Percentiles rank a stretch among this genome's conserved stretches.
phyloP scores from a whole-genome alignment of 2,329 filamentous ascomycete species.

The Fusarium tanahbumbuense region DNA sequence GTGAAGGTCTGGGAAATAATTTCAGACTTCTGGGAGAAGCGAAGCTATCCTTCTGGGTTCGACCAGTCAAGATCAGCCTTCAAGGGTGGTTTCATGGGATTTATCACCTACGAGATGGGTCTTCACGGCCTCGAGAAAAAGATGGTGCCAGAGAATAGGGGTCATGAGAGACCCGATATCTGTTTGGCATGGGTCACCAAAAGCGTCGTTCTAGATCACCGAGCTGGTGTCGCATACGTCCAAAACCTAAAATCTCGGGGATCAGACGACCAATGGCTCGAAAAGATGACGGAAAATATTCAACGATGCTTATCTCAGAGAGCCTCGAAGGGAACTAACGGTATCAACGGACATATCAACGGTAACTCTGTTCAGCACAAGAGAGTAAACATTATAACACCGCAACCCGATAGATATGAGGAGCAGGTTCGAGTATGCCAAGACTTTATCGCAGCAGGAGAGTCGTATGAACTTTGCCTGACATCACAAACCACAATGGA shows the following conservation, averaged over 20 bases:
- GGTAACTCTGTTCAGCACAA: constrained; percentile 9
- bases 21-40: constrained; percentile 56
- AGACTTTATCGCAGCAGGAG: constrained; percentile 76
- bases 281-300: constrained; percentile 47
- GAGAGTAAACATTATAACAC: constrained; percentile 51
- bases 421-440: constrained; percentile 76
- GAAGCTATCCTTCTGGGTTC: constrained; percentile 43
- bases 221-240: constrained; percentile 68
- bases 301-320: constrained; percentile 51
- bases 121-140: constrained; percentile 57
- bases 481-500: constrained; percentile 78
- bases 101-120: constrained; percentile 86
- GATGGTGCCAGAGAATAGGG: constrained; percentile 43
- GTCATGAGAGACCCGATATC: constrained; percentile 71
- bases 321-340: constrained; percentile 10
- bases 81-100: constrained; percentile 86
- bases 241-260: constrained; percentile 59
- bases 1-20: constrained; percentile 63
- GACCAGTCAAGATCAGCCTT: constrained; percentile 63
- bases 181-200: constrained; percentile 81
- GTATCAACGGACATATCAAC: constrained; percentile 24
- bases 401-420: constrained; percentile 67
- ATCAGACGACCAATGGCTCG: constrained; percentile 50
- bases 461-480: constrained; percentile 88
- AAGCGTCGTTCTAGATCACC: constrained; percentile 82